A percentile compares a stretch with the other conserved stretches of the same genome.
Conservation (phyloP, 202 grass and related monocot species). For the Zizania palustris region DNA sequence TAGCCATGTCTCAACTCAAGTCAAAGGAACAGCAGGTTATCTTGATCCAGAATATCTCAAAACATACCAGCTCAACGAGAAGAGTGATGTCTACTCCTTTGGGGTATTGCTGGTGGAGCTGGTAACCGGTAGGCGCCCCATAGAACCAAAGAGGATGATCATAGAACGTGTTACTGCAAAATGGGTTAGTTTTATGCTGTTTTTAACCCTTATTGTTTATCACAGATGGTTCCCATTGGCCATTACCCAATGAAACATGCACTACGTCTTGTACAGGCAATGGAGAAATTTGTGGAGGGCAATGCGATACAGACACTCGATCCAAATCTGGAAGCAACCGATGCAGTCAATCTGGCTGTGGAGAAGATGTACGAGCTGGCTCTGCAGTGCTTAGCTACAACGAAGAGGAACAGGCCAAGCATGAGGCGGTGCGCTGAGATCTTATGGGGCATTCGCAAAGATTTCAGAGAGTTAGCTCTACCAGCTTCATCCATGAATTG, state of each 20-base stretch:
- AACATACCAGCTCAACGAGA: slow-evolving; percentile 81
- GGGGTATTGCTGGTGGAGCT: slow-evolving; percentile 87
- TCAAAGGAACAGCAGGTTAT: slow-evolving; percentile 94
- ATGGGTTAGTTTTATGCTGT: slow-evolving; percentile 63
- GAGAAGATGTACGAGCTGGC: slow-evolving; percentile 81
- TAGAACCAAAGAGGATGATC: slow-evolving; percentile 58
- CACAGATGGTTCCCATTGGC: neutral
- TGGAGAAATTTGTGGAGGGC: slow-evolving; percentile 68
- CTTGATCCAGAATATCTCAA: slow-evolving; percentile 87
- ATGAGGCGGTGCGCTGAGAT: slow-evolving; percentile 86
- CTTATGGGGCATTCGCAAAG: slow-evolving; percentile 82
- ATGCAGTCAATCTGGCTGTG: slow-evolving; percentile 56
- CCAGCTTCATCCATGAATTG: slow-evolving; percentile 37
- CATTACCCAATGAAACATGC: neutral
- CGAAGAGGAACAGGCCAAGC: slow-evolving; percentile 58
- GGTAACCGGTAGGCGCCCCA: slow-evolving; percentile 73
- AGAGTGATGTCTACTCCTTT: slow-evolving; percentile 93
- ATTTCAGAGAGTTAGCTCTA: slow-evolving; percentile 59
- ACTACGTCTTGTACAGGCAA: slow-evolving; percentile 51
- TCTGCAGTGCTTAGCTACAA: slow-evolving; percentile 64
- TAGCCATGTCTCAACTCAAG: slow-evolving; percentile 80
- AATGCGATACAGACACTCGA: slow-evolving; percentile 72
- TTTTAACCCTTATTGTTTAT: slow-evolving; percentile 2
- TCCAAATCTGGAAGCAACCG: slow-evolving; percentile 61
- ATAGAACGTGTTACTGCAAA: slow-evolving; percentile 68